Evolutionary conservation across 1,284 basidiomycete species (phyloP).

Genomic region (Pyrrhoderma noxium): DNA sequence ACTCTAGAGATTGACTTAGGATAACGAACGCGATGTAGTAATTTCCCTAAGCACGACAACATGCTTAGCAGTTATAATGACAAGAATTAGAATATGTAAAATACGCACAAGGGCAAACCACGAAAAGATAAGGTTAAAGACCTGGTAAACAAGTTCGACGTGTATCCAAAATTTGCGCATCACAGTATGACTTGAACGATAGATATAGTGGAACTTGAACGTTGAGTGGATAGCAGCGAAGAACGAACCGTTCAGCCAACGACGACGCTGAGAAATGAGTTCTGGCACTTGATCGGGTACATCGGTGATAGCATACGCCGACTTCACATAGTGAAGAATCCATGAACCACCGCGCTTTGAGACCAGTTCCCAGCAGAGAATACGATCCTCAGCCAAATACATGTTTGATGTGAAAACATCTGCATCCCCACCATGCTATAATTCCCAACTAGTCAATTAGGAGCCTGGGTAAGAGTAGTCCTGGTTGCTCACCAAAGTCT

Average conservation of each 20-base stretch:
- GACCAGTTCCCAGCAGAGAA: constrained; percentile 92
- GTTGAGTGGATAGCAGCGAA: constrained; percentile 90
- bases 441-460: background rate
- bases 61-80: background rate
- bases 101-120: constrained; percentile 83
- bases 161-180: constrained; percentile 87
- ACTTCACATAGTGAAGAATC: constrained; percentile 92
- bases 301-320: constrained; percentile 87
- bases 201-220: constrained; percentile 89
- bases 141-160: constrained; percentile 88
- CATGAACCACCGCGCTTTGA: constrained; percentile 81
- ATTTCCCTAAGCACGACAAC: constrained; percentile 80
- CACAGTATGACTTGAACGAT: constrained; percentile 81
- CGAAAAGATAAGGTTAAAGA: constrained; percentile 84
- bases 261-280: constrained; percentile 84
- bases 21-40: constrained; percentile 86
- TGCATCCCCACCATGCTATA: constrained; percentile 71
- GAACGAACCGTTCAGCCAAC: constrained; percentile 97
- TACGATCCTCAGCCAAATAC: constrained; percentile 90
- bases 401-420: constrained; percentile 93
- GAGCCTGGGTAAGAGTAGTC: constrained; percentile 18
- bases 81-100: constrained; percentile 27
- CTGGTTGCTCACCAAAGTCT: constrained; percentile 60
- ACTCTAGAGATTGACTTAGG: constrained; percentile 66
- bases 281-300: constrained; percentile 87